phyloP scores from a whole-genome alignment of 2,329 filamentous ascomycete genomes.

The Colletotrichum tropicale region DNA sequence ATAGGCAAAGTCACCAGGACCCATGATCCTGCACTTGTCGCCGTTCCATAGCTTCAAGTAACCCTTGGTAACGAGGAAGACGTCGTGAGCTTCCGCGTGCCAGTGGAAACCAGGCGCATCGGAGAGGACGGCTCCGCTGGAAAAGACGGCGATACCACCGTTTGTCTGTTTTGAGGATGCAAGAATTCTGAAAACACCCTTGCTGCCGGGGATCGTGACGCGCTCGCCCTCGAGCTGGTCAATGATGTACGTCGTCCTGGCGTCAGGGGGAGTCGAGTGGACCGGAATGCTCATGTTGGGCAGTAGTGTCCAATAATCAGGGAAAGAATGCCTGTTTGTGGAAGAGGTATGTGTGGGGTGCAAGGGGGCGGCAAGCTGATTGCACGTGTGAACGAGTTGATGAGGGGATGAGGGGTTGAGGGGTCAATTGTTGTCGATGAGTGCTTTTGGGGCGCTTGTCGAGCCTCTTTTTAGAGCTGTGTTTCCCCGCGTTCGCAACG shows the following conservation, averaged over 20 bases:
- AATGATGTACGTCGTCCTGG: slow-evolving; percentile 47
- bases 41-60: slow-evolving; percentile 61
- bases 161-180: slow-evolving; percentile 56
- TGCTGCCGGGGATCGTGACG: slow-evolving; percentile 56
- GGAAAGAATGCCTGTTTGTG: background rate
- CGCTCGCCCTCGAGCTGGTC: slow-evolving; percentile 55
- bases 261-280: slow-evolving; percentile 36
- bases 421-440: background rate
- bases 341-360: background rate
- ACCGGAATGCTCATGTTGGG: slow-evolving; percentile 35
- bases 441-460: background rate
- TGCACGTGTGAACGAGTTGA: background rate
- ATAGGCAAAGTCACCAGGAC: slow-evolving; percentile 61
- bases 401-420: background rate
- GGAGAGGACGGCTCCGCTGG: slow-evolving; percentile 49
- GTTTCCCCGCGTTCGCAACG: background rate
- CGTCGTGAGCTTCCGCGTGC: slow-evolving; percentile 60
- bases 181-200: slow-evolving; percentile 54
- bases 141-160: slow-evolving; percentile 54
- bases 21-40: slow-evolving; percentile 58
- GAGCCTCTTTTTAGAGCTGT: slow-evolving; percentile 5
- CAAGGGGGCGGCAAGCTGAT: background rate
- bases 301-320: background rate
- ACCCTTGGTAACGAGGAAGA: slow-evolving; percentile 61
- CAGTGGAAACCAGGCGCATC: slow-evolving; percentile 60